phyloP scores from a whole-genome alignment of 2,329 filamentous ascomycete species.

The Sarocladiaceae sp. region DNA sequence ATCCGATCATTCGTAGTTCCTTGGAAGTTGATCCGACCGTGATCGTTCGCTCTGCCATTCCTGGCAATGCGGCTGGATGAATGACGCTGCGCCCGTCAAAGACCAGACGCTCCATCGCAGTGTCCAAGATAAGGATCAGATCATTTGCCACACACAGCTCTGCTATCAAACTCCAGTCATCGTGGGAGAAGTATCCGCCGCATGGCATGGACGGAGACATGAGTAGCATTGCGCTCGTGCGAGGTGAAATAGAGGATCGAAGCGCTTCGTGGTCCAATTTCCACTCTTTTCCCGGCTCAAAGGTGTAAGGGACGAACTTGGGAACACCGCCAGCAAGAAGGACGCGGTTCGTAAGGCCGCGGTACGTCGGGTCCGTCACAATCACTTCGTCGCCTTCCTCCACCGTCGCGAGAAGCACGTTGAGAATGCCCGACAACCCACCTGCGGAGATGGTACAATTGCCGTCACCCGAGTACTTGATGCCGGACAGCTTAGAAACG shows the following conservation, averaged over 20 bases:
- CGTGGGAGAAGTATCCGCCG: not conserved
- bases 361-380: conserved; percentile 7
- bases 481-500: not conserved
- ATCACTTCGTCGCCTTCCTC: conserved; percentile 6
- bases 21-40: conserved; percentile 1
- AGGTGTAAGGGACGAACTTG: conserved; percentile 6
- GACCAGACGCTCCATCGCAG: conserved; percentile 5
- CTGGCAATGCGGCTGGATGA: not conserved
- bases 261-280: conserved; percentile 5
- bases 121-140: conserved; percentile 6
- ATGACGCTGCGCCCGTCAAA: conserved; percentile 3
- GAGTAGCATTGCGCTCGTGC: conserved; percentile 4
- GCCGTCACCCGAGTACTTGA: conserved; percentile 5
- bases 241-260: not conserved
- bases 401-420: conserved; percentile 5
- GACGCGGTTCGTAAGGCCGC: conserved; percentile 4
- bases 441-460: conserved; percentile 3
- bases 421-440: conserved; percentile 4
- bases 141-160: conserved; percentile 4
- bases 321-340: not conserved
- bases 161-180: conserved; percentile 4
- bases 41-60: conserved; percentile 4
- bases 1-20: conserved; percentile 6
- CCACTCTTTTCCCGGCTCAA: not conserved
- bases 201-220: conserved; percentile 7